Conservation (phyloP, 2,329 filamentous ascomycete species). For the Aspergillus novofumigatus region DNA sequence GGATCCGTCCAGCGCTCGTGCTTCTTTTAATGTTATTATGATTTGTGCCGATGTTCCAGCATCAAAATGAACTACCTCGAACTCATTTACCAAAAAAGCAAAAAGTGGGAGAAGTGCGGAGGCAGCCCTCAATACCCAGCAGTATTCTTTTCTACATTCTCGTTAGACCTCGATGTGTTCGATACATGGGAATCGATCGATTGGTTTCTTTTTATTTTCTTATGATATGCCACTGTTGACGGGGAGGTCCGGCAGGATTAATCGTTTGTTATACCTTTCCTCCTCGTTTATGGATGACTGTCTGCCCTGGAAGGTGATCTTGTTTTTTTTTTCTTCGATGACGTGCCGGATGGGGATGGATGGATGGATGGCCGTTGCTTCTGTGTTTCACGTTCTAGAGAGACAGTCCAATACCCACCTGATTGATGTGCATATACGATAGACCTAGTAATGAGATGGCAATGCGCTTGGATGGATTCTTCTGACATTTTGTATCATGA, state of each 20-base stretch:
- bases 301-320: not conserved
- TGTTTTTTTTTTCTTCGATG: not conserved
- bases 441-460: not conserved
- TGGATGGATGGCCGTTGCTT: not conserved
- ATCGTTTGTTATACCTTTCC: not conserved
- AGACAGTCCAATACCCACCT: constrained; percentile 13
- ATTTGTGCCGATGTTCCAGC: not conserved
- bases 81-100: not conserved
- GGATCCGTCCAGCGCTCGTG: not conserved
- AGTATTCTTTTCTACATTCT: not conserved
- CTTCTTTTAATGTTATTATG: constrained; percentile 11
- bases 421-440: constrained; percentile 4
- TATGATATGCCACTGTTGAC: not conserved
- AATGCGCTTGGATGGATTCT: not conserved
- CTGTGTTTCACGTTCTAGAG: constrained; percentile 1
- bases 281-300: not conserved
- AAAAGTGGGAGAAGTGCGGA: not conserved
- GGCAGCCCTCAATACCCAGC: not conserved
- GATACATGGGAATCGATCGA: not conserved
- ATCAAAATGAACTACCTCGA: not conserved
- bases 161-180: not conserved
- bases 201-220: not conserved
- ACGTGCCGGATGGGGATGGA: not conserved
- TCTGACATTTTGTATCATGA: not conserved
- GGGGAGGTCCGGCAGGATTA: not conserved